Evolutionary conservation across 1,139 yeast species (phyloP).

Genomic region (Geotrichum australiense): DNA sequence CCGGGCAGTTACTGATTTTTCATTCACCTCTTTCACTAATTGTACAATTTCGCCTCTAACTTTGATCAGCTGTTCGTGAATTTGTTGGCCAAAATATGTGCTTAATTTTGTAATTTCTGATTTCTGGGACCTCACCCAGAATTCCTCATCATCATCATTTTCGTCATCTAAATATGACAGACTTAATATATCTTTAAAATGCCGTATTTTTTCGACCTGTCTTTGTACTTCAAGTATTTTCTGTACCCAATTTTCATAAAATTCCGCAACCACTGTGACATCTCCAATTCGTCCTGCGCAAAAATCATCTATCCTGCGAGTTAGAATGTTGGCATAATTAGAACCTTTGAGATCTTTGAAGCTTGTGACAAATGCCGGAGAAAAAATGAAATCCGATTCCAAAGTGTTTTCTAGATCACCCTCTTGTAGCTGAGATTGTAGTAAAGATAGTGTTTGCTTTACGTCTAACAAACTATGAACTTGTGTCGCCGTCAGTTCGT

Average conservation of each 20-base stretch:
- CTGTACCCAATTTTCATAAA: constrained; percentile 16
- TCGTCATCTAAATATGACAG: constrained; percentile 5
- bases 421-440: constrained; percentile 15
- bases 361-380: constrained; percentile 9
- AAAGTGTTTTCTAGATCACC: neutral
- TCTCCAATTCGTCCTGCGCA: constrained; percentile 16
- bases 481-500: constrained; percentile 14
- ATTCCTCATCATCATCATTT: constrained; percentile 14
- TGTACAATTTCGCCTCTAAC: constrained; percentile 14
- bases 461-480: constrained; percentile 8
- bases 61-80: constrained; percentile 7
- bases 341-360: constrained; percentile 11
- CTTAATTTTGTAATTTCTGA: constrained; percentile 8
- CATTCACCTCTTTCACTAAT: constrained; percentile 10
- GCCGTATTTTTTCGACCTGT: constrained; percentile 16
- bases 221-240: constrained; percentile 10
- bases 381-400: constrained; percentile 17
- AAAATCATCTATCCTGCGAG: constrained; percentile 13
- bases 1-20: constrained; percentile 1
- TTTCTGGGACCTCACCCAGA: constrained; percentile 16
- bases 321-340: constrained; percentile 11
- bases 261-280: constrained; percentile 13
- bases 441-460: constrained; percentile 15
- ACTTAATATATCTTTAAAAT: constrained; percentile 12
- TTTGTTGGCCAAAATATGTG: constrained; percentile 7